phyloP scores from a whole-genome alignment of 495 filamentous ascomycete species.

The Neurospora sp. region DNA sequence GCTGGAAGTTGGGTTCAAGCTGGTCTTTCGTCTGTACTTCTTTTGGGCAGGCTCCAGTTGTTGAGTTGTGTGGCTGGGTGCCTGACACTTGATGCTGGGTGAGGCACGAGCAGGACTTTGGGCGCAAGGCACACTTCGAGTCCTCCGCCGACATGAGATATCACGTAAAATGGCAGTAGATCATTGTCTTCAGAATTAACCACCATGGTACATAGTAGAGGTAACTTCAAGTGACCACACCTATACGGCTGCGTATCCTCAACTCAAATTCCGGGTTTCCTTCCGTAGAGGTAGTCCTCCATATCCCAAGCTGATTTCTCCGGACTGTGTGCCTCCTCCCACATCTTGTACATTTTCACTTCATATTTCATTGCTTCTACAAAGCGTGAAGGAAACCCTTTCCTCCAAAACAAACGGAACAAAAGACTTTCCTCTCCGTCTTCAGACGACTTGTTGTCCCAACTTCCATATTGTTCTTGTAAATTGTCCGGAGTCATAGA shows the following conservation, averaged over 20 bases:
- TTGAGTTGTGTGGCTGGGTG: background rate
- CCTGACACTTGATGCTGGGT: background rate
- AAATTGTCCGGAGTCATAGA: background rate
- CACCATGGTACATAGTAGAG: no score
- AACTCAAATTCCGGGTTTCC: background rate
- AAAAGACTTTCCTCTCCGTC: background rate
- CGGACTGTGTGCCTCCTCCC: background rate
- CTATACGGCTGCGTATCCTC: background rate
- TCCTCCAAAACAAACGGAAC: background rate
- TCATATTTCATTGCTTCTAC: background rate
- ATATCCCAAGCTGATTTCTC: background rate
- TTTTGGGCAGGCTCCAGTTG: background rate
- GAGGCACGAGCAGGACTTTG: background rate
- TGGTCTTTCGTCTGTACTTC: background rate
- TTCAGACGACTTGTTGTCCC: background rate
- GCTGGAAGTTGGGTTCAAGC: background rate
- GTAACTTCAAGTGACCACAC: background rate
- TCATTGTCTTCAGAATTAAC: background rate
- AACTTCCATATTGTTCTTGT: background rate
- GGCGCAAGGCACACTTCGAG: background rate
- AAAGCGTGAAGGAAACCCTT: background rate
- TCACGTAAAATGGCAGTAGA: background rate
- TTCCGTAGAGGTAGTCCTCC: background rate
- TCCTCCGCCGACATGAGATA: background rate
- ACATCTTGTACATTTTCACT: background rate